phyloP scores from a whole-genome alignment of 108 stramenopile genomes.

The Cyclotella baltica region DNA sequence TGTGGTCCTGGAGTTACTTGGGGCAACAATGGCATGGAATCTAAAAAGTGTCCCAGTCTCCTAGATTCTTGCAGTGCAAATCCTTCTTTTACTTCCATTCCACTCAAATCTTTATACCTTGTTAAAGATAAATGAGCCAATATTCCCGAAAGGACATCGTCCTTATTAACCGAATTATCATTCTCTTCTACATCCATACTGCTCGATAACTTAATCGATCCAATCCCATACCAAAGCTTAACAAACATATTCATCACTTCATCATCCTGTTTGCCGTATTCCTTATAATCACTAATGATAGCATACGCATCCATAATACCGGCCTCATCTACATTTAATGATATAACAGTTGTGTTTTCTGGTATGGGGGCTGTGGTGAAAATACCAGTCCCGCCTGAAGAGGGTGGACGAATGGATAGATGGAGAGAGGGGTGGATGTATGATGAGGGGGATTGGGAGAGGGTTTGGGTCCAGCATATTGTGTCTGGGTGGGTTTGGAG shows the following conservation, averaged over 20 bases:
- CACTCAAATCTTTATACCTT: constrained; percentile 27
- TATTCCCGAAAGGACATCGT: constrained; percentile 31
- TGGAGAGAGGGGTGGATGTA: neutral
- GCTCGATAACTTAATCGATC: neutral
- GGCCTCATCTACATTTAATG: neutral
- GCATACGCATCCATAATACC: neutral
- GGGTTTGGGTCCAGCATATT: neutral
- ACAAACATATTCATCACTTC: neutral
- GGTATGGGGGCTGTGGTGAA: neutral
- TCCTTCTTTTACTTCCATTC: neutral
- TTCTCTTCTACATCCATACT: neutral
- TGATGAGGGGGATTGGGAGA: neutral
- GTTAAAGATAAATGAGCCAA: constrained; percentile 48
- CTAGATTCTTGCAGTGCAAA: constrained; percentile 44
- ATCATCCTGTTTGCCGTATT: neutral
- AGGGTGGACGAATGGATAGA: neutral
- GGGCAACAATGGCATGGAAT: constrained; percentile 51
- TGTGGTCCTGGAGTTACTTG: constrained; percentile 13
- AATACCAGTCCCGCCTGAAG: neutral
- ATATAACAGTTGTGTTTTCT: neutral
- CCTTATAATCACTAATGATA: neutral
- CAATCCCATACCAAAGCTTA: neutral
- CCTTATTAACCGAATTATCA: neutral
- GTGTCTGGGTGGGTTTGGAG: neutral
- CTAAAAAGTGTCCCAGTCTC: constrained; percentile 34